Evolutionary conservation across 495 filamentous ascomycete species (phyloP).

Genomic region (Podospora sp.): DNA sequence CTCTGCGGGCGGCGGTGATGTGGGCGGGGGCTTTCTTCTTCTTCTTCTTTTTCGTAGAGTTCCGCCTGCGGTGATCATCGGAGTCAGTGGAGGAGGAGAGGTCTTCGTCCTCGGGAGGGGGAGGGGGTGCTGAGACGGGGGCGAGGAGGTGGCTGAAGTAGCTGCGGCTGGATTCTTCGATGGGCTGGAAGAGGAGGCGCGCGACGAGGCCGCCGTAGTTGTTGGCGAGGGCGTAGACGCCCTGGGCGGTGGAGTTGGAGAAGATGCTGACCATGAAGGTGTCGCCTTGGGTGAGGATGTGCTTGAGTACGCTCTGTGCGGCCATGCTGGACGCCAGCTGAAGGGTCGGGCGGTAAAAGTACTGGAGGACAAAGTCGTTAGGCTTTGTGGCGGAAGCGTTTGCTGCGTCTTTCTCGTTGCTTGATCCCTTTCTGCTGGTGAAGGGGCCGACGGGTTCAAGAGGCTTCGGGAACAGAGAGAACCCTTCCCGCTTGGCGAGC

Average conservation of each 20-base stretch:
- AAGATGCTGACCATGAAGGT: conserved; percentile 79
- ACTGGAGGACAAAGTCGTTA: conserved; percentile 54
- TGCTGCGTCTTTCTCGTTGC: background rate
- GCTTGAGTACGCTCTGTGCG: conserved; percentile 86
- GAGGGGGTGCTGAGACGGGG: background rate
- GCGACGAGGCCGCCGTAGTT: conserved; percentile 94
- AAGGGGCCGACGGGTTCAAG: conserved; percentile 2
- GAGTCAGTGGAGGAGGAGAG: background rate
- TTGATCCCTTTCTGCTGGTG: conserved; percentile 1
- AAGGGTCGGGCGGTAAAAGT: conserved; percentile 67
- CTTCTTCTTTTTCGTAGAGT: conserved; percentile 18
- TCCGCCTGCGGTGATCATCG: conserved; percentile 22
- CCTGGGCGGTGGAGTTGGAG: conserved; percentile 76
- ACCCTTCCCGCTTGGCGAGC: conserved; percentile 50
- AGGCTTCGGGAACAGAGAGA: conserved; percentile 55
- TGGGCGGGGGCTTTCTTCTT: conserved; percentile 18
- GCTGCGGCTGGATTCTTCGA: conserved; percentile 88
- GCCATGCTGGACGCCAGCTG: conserved; percentile 75
- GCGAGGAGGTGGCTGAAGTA: conserved; percentile 76
- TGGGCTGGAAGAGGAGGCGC: conserved; percentile 87
- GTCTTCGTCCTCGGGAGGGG: background rate
- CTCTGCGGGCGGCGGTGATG: conserved; percentile 29
- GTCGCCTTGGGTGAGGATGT: conserved; percentile 92
- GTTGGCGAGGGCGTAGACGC: conserved; percentile 88
- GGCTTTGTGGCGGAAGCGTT: background rate